Evolutionary conservation across 768 basidiomycete genomes (phyloP).

Genomic region (Trametes coccinea): DNA sequence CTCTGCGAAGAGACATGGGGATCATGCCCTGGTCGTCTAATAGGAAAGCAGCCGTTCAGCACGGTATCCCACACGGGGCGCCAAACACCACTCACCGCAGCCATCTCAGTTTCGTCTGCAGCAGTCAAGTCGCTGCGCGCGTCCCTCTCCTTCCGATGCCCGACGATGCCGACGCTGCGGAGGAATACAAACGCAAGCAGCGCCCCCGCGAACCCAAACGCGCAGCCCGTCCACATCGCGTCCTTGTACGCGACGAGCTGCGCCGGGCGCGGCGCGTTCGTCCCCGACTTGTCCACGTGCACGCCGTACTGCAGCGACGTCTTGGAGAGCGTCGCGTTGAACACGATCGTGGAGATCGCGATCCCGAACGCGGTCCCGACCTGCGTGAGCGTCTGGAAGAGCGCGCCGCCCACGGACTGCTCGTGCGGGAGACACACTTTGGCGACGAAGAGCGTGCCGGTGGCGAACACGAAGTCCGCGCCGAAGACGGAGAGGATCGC

Average conservation of each 20-base stretch:
- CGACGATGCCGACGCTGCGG: too few species aligned
- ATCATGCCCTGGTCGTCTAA: too few species aligned
- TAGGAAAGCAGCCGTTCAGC: too few species aligned
- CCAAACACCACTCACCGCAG: too few species aligned
- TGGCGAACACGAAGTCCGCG: constrained; percentile 76
- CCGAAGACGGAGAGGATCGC: constrained; percentile 67
- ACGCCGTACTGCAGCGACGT: constrained; percentile 37
- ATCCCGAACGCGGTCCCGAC: constrained; percentile 71
- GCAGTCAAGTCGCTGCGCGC: too few species aligned
- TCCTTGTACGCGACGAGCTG: constrained; percentile 56
- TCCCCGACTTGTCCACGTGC: constrained; percentile 27
- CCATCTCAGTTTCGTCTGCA: too few species aligned
- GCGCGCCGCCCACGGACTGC: constrained; percentile 72
- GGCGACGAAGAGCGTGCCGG: constrained; percentile 77
- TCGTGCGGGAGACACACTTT: constrained; percentile 66
- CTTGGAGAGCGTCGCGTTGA: constrained; percentile 49
- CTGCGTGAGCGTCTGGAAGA: constrained; percentile 81
- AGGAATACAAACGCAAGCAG: too few species aligned
- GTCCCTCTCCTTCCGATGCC: too few species aligned
- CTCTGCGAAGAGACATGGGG: too few species aligned
- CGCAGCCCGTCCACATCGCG: constrained; percentile 66
- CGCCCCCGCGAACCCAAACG: constrained; percentile 59
- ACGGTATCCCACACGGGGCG: too few species aligned
- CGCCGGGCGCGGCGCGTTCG: constrained; percentile 38
- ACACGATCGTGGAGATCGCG: constrained; percentile 72